Percentiles rank a stretch among this genome's conserved stretches.
Conservation (phyloP, 2,329 filamentous ascomycete genomes). For the Calcarisporium arbuscula region DNA sequence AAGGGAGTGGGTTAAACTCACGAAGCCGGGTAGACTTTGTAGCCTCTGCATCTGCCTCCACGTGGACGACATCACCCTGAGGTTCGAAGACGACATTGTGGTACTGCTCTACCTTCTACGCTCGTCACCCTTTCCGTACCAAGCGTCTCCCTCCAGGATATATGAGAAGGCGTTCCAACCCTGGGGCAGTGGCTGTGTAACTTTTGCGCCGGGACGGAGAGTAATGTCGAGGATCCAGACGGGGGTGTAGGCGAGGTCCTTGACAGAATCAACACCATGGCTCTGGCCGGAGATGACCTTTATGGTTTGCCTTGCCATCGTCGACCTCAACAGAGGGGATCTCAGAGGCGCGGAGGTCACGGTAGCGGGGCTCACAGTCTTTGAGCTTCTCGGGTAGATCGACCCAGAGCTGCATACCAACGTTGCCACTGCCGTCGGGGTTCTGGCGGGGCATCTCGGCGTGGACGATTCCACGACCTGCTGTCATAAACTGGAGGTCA, state of each 20-base stretch:
- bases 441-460: conserved; percentile 89
- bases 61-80: conserved; percentile 68
- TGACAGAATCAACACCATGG: conserved; percentile 77
- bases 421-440: conserved; percentile 66
- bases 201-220: conserved; percentile 69
- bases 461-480: conserved; percentile 85
- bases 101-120: conserved; percentile 57
- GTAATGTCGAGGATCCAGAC: conserved; percentile 91
- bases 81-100: conserved; percentile 87
- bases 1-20: conserved; percentile 12
- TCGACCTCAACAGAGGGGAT: conserved; percentile 71
- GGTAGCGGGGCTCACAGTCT: conserved; percentile 84
- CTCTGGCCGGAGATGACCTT: conserved; percentile 88
- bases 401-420: conserved; percentile 93
- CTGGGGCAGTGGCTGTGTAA: conserved; percentile 68
- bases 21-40: conserved; percentile 48
- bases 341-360: conserved; percentile 72
- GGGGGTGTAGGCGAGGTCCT: conserved; percentile 90
- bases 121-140: conserved; percentile 50
- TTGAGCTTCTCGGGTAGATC: conserved; percentile 80
- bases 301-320: conserved; percentile 65
- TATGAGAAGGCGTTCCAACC: conserved; percentile 92
- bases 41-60: conserved; percentile 61
- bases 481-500: conserved; percentile 98
- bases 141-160: conserved; percentile 65